Evolutionary conservation across 495 filamentous ascomycete species (phyloP).

Genomic region (Friedmanniomyces simplex): DNA sequence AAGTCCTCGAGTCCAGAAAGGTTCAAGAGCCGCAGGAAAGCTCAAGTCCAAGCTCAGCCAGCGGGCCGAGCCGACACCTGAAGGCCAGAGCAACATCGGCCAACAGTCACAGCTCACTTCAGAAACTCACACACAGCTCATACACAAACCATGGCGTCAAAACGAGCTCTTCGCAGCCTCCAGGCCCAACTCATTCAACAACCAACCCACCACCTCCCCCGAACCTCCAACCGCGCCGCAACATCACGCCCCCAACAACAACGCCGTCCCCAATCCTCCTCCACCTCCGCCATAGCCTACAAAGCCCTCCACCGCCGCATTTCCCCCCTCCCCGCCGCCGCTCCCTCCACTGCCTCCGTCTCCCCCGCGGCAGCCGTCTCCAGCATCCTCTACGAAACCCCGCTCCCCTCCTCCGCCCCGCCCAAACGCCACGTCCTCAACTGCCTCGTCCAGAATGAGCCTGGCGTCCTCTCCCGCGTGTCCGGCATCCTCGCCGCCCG

Average conservation of each 20-base stretch:
- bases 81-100: not conserved
- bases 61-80: not conserved
- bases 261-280: slow-evolving; percentile 40
- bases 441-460: slow-evolving; percentile 97
- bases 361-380: slow-evolving; percentile 92
- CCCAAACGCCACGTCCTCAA: slow-evolving; percentile 93
- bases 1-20: slow-evolving; percentile 12
- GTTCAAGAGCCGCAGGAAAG: not conserved
- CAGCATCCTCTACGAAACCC: slow-evolving; percentile 97
- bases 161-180: slow-evolving; percentile 30
- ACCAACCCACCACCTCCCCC: not conserved
- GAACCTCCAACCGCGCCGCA: slow-evolving; percentile 16
- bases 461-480: slow-evolving; percentile 89
- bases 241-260: slow-evolving; percentile 11
- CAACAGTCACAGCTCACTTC: not conserved
- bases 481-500: slow-evolving; percentile 92
- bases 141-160: slow-evolving; percentile 27
- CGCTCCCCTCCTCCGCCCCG: slow-evolving; percentile 66
- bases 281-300: slow-evolving; percentile 90
- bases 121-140: not conserved
- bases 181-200: slow-evolving; percentile 13
- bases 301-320: slow-evolving; percentile 90
- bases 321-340: slow-evolving; percentile 56
- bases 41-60: not conserved
- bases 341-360: slow-evolving; percentile 65